phyloP scores from a whole-genome alignment of 345 rosid species.

The Sapria himalayana region DNA sequence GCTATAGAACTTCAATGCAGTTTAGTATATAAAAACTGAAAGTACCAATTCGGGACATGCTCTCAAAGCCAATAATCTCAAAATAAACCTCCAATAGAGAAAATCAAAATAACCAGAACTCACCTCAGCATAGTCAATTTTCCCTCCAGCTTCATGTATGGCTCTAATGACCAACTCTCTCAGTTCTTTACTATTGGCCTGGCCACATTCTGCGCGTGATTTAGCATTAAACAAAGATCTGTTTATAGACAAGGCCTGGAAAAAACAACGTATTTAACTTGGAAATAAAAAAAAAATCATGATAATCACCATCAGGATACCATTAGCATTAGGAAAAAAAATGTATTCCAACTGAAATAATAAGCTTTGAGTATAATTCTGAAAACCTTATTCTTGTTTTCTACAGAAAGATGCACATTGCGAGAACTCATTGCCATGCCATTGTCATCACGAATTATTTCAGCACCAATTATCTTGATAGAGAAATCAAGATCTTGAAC shows the following conservation, averaged over 20 bases:
- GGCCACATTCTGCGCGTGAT: constrained; percentile 26
- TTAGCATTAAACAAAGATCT: constrained; percentile 36
- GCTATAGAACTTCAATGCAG: too few relatives aligned
- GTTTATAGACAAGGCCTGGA: constrained; percentile 72
- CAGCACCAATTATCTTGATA: constrained; percentile 47
- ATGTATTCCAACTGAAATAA: too few relatives aligned
- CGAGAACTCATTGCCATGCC: constrained; percentile 89
- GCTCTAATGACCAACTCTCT: constrained; percentile 25
- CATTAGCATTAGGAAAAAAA: too few relatives aligned
- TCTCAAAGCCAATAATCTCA: too few relatives aligned
- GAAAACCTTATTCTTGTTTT: constrained; percentile 44
- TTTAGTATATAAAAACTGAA: too few relatives aligned
- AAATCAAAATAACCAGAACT: too few relatives aligned
- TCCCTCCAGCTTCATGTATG: constrained; percentile 40
- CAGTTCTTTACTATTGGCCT: constrained; percentile 18
- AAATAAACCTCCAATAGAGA: too few relatives aligned
- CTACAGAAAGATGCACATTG: constrained; percentile 49
- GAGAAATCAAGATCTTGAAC: constrained; percentile 74
- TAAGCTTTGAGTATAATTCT: not conserved
- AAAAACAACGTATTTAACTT: not conserved
- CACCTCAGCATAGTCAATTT: constrained; percentile 80
- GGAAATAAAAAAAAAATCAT: not conserved
- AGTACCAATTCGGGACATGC: too few relatives aligned
- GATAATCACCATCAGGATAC: too few relatives aligned
- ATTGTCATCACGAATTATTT: constrained; percentile 41